Evolutionary conservation across 768 basidiomycete species (phyloP), one percentile per base, ranked within the genome.

Genomic region (Boletus vinaceobasis): DNA sequence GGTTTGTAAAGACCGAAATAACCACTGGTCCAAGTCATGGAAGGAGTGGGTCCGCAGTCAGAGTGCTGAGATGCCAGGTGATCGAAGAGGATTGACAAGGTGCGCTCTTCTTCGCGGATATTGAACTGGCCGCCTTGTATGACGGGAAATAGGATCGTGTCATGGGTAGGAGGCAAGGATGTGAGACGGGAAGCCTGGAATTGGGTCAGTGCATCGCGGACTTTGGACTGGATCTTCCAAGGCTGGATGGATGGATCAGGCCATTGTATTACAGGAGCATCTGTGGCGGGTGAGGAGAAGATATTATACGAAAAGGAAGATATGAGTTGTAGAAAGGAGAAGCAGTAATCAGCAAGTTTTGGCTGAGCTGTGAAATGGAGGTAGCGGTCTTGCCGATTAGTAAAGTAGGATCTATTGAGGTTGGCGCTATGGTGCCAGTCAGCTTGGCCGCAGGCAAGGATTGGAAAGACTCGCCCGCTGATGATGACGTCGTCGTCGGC

Each of bases 361-460:
- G 80, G 74, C 55, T 93, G 84, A 3, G 68, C 70, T 0, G 67
- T 67, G 66, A 99, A 87, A 52, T 85, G 83, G 10, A 98, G 71
- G 68, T 98, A 98, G 23, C 97, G 89, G 70, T 99, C 97, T 73
- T 97, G 93, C 17, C 97, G 85, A 62, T 98, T 82, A 1, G 92
- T 88, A 64, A 98, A 99, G 71, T 99, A 99, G 14, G 94, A 90
- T 58, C 81, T 78, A 65, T 89, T 94, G 38, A 98, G 77, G 69
- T 99, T 99, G 9, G 97, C 97, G 1, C 96, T 98, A 63, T 3
- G 49, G 39, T 13, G 46, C 39, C 10, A 1, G 42, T 65, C 9
- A 62, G 58, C 9, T 27, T 3, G 33, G 44, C 15, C 37, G 50
- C 23, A n/a, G 31, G 7, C 13, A n/a, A 10, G 35, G 14, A 48